A percentile compares a stretch with the other conserved stretches of the same genome.
These are phyloP conservation scores for Kurtzmaniella cleridarum DNA, from an alignment of 805 yeast genomes.

Conservation along the genomic window DNA sequence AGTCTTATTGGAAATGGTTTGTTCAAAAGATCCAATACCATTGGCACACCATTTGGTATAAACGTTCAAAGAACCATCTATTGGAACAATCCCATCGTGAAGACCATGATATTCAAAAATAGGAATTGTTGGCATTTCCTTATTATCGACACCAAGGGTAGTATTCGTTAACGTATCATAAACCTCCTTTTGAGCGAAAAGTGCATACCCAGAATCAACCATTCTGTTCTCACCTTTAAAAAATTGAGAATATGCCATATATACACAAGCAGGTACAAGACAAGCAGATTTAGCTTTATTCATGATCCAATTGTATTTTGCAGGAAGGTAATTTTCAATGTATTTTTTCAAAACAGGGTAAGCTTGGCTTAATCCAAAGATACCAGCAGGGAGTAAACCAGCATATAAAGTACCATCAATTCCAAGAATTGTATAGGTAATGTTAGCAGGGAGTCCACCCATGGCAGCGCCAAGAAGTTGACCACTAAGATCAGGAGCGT, in stretches of 20 bases:
- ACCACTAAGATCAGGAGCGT: conserved; percentile 26
- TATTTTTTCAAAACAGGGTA: conserved; percentile 18
- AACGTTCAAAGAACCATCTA: conserved; percentile 7
- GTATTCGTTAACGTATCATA: not conserved
- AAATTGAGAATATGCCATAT: not conserved
- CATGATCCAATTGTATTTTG: not conserved
- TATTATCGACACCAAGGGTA: not conserved
- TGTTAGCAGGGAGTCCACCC: conserved; percentile 33
- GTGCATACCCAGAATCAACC: not conserved
- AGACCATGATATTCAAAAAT: conserved; percentile 15
- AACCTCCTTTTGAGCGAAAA: not conserved
- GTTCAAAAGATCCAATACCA: conserved; percentile 17
- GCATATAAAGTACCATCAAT: conserved; percentile 22
- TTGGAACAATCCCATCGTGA: conserved; percentile 15
- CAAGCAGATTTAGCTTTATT: not conserved
- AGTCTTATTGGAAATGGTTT: not conserved
- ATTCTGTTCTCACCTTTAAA: not conserved
- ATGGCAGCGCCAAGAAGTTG: conserved; percentile 25
- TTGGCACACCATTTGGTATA: conserved; percentile 19
- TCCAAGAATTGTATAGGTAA: conserved; percentile 20
- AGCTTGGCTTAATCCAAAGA: conserved; percentile 26
- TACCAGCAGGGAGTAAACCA: conserved; percentile 24
- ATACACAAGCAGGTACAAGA: not conserved
- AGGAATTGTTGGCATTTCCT: conserved; percentile 15
- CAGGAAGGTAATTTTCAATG: not conserved